phyloP scores from a whole-genome alignment of 768 basidiomycete genomes.

The Tricholoma bakamatsutake region DNA sequence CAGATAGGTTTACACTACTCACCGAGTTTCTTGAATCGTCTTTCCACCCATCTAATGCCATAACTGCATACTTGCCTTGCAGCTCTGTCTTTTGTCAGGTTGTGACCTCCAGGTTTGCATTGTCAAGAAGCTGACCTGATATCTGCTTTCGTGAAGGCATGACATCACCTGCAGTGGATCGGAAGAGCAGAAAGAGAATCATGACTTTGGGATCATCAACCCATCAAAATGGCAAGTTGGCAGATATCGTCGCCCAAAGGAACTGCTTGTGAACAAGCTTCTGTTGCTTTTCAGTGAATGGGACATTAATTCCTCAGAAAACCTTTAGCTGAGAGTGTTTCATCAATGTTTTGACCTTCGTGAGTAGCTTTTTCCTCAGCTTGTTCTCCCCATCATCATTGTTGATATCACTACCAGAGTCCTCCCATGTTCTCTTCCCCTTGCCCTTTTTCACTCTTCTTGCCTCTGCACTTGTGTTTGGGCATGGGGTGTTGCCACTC shows the following conservation, averaged over 20 bases:
- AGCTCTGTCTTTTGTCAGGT: no score
- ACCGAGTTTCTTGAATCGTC: constrained; percentile 18
- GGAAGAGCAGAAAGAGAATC: constrained; percentile 22
- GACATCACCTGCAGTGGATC: constrained; percentile 16
- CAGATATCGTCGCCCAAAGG: constrained; percentile 20
- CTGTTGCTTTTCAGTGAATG: constrained; percentile 16
- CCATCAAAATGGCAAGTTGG: constrained; percentile 24
- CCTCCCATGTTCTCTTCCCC: background rate
- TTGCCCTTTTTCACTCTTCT: constrained; percentile 8
- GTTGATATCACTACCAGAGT: constrained; percentile 2
- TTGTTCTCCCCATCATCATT: constrained; percentile 5
- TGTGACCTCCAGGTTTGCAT: constrained; percentile 4
- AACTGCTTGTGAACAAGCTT: constrained; percentile 17
- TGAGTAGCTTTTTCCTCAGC: constrained; percentile 13
- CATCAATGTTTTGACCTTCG: constrained; percentile 9
- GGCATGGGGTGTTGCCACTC: constrained; percentile 13
- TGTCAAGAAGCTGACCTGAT: constrained; percentile 17
- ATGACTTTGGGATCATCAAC: constrained; percentile 4
- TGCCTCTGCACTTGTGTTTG: constrained; percentile 6
- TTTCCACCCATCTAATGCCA: constrained; percentile 23
- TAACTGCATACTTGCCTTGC: constrained; percentile 13
- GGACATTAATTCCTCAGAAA: constrained; percentile 21
- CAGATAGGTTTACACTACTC: constrained; percentile 19
- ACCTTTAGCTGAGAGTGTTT: constrained; percentile 13
- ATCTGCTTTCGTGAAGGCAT: constrained; percentile 16